phyloP scores from a whole-genome alignment of 1,284 basidiomycete genomes.

The Heterobasidion irregulare region DNA sequence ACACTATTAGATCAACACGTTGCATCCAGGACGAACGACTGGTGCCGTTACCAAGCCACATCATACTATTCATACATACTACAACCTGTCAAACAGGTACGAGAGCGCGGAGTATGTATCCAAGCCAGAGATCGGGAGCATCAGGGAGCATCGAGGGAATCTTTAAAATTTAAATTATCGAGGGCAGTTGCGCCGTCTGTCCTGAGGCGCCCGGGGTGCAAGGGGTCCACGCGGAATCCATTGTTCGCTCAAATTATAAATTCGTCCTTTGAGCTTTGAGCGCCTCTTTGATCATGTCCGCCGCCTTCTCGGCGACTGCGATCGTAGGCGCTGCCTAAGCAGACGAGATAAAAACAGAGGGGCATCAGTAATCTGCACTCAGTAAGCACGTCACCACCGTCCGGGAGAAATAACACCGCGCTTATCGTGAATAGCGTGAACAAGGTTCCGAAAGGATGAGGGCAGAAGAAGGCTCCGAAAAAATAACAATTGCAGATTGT shows the following conservation, averaged over 20 bases:
- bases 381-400: neutral
- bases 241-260: too few species aligned
- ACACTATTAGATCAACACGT: neutral
- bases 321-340: conserved; percentile 47
- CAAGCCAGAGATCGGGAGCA: too few species aligned
- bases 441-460: too few species aligned
- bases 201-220: neutral
- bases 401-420: neutral
- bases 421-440: neutral
- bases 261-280: neutral
- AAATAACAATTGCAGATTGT: too few species aligned
- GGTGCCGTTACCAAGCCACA: neutral
- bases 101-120: too few species aligned
- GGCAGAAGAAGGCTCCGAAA: too few species aligned
- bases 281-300: conserved; percentile 45
- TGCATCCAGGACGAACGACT: neutral
- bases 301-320: conserved; percentile 56
- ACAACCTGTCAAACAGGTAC: neutral
- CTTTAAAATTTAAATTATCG: neutral
- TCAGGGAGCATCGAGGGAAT: neutral
- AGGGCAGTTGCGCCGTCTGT: neutral
- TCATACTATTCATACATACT: neutral
- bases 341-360: neutral
- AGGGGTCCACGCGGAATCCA: neutral
- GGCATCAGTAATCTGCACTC: neutral